Evolutionary conservation across 2,329 filamentous ascomycete species (phyloP).

Genomic region (Coniochaeta sp.): DNA sequence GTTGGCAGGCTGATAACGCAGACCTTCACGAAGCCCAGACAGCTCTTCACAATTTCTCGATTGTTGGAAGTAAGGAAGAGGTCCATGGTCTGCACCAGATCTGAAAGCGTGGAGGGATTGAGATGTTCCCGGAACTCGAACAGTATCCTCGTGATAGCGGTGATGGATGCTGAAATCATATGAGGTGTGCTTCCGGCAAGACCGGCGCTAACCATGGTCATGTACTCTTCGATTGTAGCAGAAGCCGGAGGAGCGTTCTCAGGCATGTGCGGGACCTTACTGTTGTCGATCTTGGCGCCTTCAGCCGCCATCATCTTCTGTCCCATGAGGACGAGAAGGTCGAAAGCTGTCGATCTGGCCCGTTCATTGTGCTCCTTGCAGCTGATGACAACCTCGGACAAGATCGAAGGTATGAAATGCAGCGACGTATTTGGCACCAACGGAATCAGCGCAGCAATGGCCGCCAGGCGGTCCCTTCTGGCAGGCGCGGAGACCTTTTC

Average conservation of each 20-base stretch:
- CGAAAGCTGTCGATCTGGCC: slow-evolving; percentile 81
- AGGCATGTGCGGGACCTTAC: slow-evolving; percentile 81
- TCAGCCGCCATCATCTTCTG: slow-evolving; percentile 63
- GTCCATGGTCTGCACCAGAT: slow-evolving; percentile 90
- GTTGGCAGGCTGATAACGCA: slow-evolving; percentile 80
- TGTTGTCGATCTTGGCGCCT: slow-evolving; percentile 72
- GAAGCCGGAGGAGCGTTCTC: slow-evolving; percentile 67
- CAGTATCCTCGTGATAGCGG: slow-evolving; percentile 83
- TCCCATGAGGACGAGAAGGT: slow-evolving; percentile 82
- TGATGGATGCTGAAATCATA: slow-evolving; percentile 97
- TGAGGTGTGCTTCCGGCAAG: slow-evolving; percentile 88
- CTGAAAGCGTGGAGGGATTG: slow-evolving; percentile 61
- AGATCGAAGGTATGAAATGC: slow-evolving; percentile 85
- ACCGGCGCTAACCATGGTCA: slow-evolving; percentile 97
- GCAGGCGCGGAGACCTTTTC: slow-evolving; percentile 84
- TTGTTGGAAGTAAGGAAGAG: slow-evolving; percentile 95
- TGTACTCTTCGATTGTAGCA: slow-evolving; percentile 87
- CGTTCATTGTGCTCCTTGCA: slow-evolving; percentile 98
- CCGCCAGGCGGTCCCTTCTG: slow-evolving; percentile 76
- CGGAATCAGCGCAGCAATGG: slow-evolving; percentile 73
- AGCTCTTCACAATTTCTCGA: slow-evolving; percentile 90
- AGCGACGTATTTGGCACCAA: slow-evolving; percentile 71
- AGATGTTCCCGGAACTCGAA: slow-evolving; percentile 79
- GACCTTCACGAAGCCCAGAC: slow-evolving; percentile 94
- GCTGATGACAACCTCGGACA: slow-evolving; percentile 91